phyloP scores from a whole-genome alignment of 257 asterid species.

The Solanum rostratum region DNA sequence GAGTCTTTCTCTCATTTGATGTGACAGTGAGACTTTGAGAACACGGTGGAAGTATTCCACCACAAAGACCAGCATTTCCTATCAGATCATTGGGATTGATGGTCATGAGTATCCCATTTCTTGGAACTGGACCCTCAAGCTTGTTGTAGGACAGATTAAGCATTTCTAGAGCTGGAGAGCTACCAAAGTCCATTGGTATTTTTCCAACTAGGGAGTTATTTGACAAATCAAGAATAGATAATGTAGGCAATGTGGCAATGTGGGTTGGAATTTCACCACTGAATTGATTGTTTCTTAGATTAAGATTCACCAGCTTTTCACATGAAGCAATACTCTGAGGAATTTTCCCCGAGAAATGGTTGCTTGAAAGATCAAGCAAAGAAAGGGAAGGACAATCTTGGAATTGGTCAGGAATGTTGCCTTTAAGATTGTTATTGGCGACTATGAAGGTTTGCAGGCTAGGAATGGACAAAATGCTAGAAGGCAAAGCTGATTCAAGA shows the following conservation, averaged over 20 bases:
- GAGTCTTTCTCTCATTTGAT: conserved; percentile 18
- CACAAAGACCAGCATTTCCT: conserved; percentile 69
- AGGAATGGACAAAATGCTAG: conserved; percentile 35
- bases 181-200: conserved; percentile 54
- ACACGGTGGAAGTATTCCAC: conserved; percentile 60
- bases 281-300: conserved; percentile 40
- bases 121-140: conserved; percentile 68
- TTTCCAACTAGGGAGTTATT: conserved; percentile 52
- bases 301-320: conserved; percentile 38
- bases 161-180: conserved; percentile 62
- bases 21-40: conserved; percentile 10
- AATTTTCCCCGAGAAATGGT: conserved; percentile 48
- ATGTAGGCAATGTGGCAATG: conserved; percentile 49
- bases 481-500: conserved; percentile 44
- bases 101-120: conserved; percentile 43
- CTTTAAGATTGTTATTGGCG: conserved; percentile 41
- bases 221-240: conserved; percentile 57
- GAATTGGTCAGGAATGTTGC: conserved; percentile 52
- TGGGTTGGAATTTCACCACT: conserved; percentile 55
- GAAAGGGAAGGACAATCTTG: conserved; percentile 58
- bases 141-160: conserved; percentile 53
- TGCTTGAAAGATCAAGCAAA: conserved; percentile 45
- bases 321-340: conserved; percentile 70
- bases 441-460: conserved; percentile 51
- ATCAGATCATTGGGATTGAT: conserved; percentile 45